Percentiles rank a stretch among this genome's conserved stretches.
phyloP scores from a whole-genome alignment of 495 filamentous ascomycete species.

The Penicillium coffeae region DNA sequence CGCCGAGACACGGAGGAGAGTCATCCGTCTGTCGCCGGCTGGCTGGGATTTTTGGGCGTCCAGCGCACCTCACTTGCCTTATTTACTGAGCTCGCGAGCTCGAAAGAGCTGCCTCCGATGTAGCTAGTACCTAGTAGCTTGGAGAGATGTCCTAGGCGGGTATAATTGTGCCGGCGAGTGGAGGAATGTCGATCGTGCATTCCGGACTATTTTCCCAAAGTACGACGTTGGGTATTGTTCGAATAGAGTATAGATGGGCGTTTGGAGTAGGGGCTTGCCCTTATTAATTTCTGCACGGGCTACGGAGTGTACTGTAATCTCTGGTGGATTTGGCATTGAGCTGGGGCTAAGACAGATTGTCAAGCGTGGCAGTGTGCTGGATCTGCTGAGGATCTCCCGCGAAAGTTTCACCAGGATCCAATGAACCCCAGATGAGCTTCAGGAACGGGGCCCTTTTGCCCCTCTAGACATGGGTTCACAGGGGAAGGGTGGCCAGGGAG shows the following conservation, averaged over 20 bases:
- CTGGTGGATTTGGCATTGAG: background rate
- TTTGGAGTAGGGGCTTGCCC: background rate
- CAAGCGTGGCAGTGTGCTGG: constrained; percentile 10
- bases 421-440: constrained; percentile 20
- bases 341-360: background rate
- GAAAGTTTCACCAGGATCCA: constrained; percentile 30
- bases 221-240: background rate
- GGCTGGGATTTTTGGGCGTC: too few species aligned
- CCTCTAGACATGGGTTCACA: constrained; percentile 6
- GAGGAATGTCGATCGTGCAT: constrained; percentile 5
- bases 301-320: too few species aligned
- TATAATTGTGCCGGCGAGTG: too few species aligned
- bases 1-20: constrained; percentile 17
- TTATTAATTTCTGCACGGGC: background rate
- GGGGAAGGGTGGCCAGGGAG: constrained; percentile 10
- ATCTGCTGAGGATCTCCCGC: constrained; percentile 47
- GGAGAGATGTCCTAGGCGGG: too few species aligned
- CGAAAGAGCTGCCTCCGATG: background rate
- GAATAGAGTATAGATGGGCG: background rate
- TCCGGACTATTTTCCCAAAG: background rate
- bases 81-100: too few species aligned
- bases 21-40: too few species aligned
- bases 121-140: background rate
- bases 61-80: too few species aligned
- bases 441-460: constrained; percentile 24